Conservation (phyloP, 768 basidiomycete genomes). For the Coprinopsis marcescibilis region DNA sequence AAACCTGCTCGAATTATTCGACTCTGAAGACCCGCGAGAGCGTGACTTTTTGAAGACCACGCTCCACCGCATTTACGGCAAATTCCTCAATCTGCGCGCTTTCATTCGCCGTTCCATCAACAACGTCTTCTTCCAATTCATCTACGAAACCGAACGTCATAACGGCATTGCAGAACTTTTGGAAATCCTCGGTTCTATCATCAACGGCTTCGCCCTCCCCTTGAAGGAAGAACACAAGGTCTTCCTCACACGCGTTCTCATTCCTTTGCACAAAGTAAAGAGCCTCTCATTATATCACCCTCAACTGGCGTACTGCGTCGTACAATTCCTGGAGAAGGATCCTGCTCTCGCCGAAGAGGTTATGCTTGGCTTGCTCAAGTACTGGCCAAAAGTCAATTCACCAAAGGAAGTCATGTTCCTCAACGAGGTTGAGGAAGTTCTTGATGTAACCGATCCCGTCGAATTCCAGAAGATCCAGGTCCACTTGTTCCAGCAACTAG, state of each 20-base stretch:
- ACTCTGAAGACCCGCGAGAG: slow-evolving; percentile 97
- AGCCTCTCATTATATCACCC: slow-evolving; percentile 97
- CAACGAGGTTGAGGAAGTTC: slow-evolving; percentile 97
- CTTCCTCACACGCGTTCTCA: slow-evolving; percentile 88
- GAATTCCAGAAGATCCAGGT: slow-evolving; percentile 97
- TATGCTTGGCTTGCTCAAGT: slow-evolving; percentile 91
- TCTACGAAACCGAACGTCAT: slow-evolving; percentile 98
- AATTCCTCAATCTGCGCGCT: slow-evolving; percentile 97
- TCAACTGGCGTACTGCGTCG: slow-evolving; percentile 98
- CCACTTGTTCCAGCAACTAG: slow-evolving; percentile 88
- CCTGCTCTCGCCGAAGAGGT: slow-evolving; percentile 89
- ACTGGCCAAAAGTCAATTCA: slow-evolving; percentile 99
- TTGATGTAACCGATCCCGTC: slow-evolving; percentile 94
- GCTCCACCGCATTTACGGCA: slow-evolving; percentile 97
- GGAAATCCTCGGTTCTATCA: slow-evolving; percentile 98
- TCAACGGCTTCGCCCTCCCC: slow-evolving; percentile 97
- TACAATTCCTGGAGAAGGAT: slow-evolving; percentile 98
- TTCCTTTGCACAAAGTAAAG: slow-evolving; percentile 97
- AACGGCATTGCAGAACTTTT: slow-evolving; percentile 98
- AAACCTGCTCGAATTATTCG: slow-evolving; percentile 95
- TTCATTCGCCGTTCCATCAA: slow-evolving; percentile 99
- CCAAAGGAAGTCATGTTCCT: slow-evolving; percentile 99
- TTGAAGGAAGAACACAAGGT: slow-evolving; percentile 99
- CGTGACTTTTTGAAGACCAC: slow-evolving; percentile 99
- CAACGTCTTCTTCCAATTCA: slow-evolving; percentile 98